A percentile compares a stretch with the other conserved stretches of the same genome.
Conservation (phyloP, 352 stramenopile species). For the Aphanomyces euteiches region DNA sequence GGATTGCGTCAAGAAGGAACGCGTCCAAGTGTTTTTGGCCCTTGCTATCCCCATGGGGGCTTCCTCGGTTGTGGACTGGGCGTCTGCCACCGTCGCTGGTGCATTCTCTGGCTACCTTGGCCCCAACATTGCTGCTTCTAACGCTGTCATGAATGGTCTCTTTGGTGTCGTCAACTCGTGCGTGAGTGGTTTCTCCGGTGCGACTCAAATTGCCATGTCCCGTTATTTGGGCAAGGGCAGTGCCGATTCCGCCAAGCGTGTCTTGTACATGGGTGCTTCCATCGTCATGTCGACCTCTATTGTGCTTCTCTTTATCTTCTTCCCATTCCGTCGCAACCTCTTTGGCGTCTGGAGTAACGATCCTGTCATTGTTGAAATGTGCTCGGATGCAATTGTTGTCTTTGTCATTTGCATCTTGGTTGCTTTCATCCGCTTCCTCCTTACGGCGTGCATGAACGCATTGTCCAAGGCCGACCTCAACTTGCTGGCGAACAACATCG, state of each 20-base stretch:
- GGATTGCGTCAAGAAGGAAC: conserved; percentile 41
- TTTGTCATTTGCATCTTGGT: conserved; percentile 56
- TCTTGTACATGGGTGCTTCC: conserved; percentile 40
- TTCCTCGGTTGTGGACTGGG: conserved; percentile 50
- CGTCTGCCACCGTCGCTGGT: conserved; percentile 41
- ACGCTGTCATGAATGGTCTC: conserved; percentile 44
- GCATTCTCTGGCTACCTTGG: conserved; percentile 48
- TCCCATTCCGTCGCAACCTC: conserved; percentile 41
- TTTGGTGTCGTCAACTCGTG: conserved; percentile 50
- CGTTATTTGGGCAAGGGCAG: conserved; percentile 47
- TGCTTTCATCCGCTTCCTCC: conserved; percentile 47
- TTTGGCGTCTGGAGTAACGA: conserved; percentile 49
- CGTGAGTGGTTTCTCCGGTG: conserved; percentile 45
- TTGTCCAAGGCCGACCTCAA: conserved; percentile 48
- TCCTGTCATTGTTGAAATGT: conserved; percentile 45
- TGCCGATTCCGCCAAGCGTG: conserved; percentile 43
- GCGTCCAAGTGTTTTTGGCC: conserved; percentile 47
- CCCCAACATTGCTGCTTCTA: conserved; percentile 45
- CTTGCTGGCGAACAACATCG: conserved; percentile 51
- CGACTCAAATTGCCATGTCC: conserved; percentile 55
- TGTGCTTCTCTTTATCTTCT: conserved; percentile 39
- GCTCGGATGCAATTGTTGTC: conserved; percentile 39
- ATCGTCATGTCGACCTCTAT: conserved; percentile 42
- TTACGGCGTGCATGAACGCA: conserved; percentile 46
- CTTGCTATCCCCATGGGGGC: conserved; percentile 51